phyloP scores from a whole-genome alignment of 1,139 yeast genomes.

The Zygoascus hellenicus region DNA sequence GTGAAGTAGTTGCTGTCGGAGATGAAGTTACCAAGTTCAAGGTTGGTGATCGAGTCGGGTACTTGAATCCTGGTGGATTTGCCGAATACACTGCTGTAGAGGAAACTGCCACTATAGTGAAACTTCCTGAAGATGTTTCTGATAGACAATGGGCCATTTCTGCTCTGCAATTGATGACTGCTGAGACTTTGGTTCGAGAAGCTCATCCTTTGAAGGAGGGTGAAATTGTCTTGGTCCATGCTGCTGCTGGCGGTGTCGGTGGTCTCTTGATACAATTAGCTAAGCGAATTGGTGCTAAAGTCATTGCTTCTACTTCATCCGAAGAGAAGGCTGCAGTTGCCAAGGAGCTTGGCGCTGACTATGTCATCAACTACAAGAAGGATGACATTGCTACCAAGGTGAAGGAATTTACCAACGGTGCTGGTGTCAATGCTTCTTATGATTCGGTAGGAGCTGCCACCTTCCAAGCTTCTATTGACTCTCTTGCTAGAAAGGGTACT shows the following conservation, averaged over 20 bases:
- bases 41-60: slow-evolving; percentile 72
- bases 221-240: slow-evolving; percentile 72
- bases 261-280: slow-evolving; percentile 60
- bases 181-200: slow-evolving; percentile 60
- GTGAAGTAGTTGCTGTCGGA: slow-evolving; percentile 67
- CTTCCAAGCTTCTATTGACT: slow-evolving; percentile 56
- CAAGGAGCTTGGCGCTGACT: slow-evolving; percentile 68
- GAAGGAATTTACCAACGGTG: slow-evolving; percentile 57
- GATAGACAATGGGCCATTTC: slow-evolving; percentile 56
- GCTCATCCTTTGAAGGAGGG: slow-evolving; percentile 60
- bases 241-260: slow-evolving; percentile 96
- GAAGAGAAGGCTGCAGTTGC: slow-evolving; percentile 49
- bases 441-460: slow-evolving; percentile 85
- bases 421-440: slow-evolving; percentile 66
- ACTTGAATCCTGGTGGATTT: slow-evolving; percentile 47
- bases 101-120: slow-evolving; percentile 33
- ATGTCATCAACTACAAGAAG: slow-evolving; percentile 55
- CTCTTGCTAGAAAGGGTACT: slow-evolving; percentile 65
- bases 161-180: slow-evolving; percentile 72
- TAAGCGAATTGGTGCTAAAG: slow-evolving; percentile 60
- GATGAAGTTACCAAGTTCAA: slow-evolving; percentile 46
- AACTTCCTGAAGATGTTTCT: slow-evolving; percentile 44
- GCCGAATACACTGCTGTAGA: slow-evolving; percentile 59
- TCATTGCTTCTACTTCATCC: slow-evolving; percentile 78
- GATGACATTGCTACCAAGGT: slow-evolving; percentile 55